phyloP scores from a whole-genome alignment of 495 filamentous ascomycete species.

The Podospora bellae-mahoneyi region DNA sequence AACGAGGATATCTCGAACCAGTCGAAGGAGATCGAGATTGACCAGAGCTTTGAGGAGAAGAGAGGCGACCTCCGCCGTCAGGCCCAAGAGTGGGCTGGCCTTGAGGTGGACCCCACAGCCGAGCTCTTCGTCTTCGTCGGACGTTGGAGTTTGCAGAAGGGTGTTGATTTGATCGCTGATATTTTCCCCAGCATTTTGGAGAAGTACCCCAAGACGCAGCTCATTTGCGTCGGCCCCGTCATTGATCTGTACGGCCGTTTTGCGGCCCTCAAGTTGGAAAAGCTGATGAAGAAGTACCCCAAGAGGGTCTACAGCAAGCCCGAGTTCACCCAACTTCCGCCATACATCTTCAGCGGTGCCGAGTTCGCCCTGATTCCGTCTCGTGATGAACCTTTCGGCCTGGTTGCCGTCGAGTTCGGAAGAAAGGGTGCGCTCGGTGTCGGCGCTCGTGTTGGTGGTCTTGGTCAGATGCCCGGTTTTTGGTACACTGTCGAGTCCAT shows the following conservation, averaged over 20 bases:
- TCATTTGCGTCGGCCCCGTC: constrained; percentile 69
- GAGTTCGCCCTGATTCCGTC: constrained; percentile 79
- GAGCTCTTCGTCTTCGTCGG: constrained; percentile 78
- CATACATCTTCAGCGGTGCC: constrained; percentile 73
- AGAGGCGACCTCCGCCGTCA: constrained; percentile 59
- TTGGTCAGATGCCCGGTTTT: constrained; percentile 79
- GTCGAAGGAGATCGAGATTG: constrained; percentile 53
- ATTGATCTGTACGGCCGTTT: constrained; percentile 80
- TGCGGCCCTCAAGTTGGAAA: constrained; percentile 67
- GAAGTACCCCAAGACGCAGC: constrained; percentile 60
- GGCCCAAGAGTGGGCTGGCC: constrained; percentile 73
- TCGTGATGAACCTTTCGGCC: constrained; percentile 74
- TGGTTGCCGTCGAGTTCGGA: constrained; percentile 80
- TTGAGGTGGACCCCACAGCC: constrained; percentile 61
- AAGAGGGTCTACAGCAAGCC: constrained; percentile 73
- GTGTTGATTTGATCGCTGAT: constrained; percentile 74
- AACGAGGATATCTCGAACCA: constrained; percentile 41
- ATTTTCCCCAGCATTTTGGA: constrained; percentile 72
- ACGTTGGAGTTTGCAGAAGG: constrained; percentile 77
- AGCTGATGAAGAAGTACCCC: constrained; percentile 72
- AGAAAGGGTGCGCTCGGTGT: constrained; percentile 74
- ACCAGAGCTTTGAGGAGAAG: constrained; percentile 55
- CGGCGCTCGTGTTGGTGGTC: constrained; percentile 62
- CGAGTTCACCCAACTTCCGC: constrained; percentile 70
- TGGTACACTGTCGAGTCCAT: constrained; percentile 70